phyloP scores from a whole-genome alignment of 2,329 filamentous ascomycete species.

The Trichoderma cornu-damae region DNA sequence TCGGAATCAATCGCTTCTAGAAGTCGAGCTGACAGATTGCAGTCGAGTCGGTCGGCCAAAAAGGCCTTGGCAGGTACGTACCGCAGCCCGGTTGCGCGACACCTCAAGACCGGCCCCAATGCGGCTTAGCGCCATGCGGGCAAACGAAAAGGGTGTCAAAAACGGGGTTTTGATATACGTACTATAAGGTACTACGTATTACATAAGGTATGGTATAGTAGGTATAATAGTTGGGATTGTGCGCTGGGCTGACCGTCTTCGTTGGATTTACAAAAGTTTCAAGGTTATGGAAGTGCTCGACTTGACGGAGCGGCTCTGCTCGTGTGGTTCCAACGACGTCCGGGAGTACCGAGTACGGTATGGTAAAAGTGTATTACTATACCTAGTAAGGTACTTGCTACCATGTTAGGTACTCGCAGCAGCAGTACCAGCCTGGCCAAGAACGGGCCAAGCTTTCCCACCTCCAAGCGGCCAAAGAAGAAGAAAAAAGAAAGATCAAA shows the following conservation, averaged over 20 bases:
- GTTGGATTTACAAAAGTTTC: neutral
- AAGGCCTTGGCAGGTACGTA: no score
- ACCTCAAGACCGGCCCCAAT: neutral
- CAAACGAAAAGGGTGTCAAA: conserved; percentile 9
- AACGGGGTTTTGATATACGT: no score
- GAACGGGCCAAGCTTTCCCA: neutral
- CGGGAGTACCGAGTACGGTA: neutral
- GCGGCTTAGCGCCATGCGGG: conserved; percentile 9
- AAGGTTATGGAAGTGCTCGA: no score
- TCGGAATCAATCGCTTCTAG: conserved; percentile 1
- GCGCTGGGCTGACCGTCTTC: neutral
- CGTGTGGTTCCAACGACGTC: neutral
- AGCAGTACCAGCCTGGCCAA: neutral
- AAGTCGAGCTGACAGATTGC: conserved; percentile 14
- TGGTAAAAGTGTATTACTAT: neutral
- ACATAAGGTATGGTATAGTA: no score
- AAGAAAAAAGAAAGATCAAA: no score
- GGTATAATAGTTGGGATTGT: no score
- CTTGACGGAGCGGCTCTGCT: no score
- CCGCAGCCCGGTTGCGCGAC: conserved; percentile 9
- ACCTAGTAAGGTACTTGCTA: no score
- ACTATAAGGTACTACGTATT: neutral
- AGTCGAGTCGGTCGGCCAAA: neutral
- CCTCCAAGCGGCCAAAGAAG: neutral
- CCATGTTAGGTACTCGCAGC: no score